Conservation (phyloP, 345 rosid species). For the Rhizophora mangle region DNA sequence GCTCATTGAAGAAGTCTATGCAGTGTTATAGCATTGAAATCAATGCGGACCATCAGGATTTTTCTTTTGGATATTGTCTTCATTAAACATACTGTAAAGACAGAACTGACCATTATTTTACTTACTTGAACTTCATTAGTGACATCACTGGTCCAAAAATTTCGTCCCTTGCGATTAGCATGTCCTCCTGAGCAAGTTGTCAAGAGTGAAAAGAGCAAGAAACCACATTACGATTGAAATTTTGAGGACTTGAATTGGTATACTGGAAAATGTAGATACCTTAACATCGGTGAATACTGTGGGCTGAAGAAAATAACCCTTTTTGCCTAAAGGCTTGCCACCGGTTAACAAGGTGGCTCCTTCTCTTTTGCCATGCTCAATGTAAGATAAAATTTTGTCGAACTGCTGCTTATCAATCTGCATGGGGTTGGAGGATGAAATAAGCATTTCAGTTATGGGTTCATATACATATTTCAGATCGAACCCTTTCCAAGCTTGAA, state of each 20-base stretch:
- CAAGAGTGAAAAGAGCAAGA: too few relatives aligned
- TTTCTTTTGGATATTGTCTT: too few relatives aligned
- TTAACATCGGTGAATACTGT: slow-evolving; percentile 60
- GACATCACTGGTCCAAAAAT: slow-evolving; percentile 83
- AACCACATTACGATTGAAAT: too few relatives aligned
- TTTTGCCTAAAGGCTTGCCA: slow-evolving; percentile 47
- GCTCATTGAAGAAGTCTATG: too few relatives aligned
- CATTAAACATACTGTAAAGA: too few relatives aligned
- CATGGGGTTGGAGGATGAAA: not conserved
- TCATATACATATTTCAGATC: too few relatives aligned
- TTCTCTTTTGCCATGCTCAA: slow-evolving; percentile 64
- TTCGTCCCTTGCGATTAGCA: slow-evolving; percentile 64
- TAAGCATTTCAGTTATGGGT: not conserved
- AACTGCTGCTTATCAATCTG: slow-evolving; percentile 65
- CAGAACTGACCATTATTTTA: not conserved
- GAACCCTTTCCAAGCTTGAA: too few relatives aligned
- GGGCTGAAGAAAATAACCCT: slow-evolving; percentile 71
- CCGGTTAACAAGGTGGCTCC: slow-evolving; percentile 74
- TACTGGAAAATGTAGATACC: slow-evolving; percentile 27
- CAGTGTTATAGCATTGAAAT: too few relatives aligned
- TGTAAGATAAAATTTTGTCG: slow-evolving; percentile 55
- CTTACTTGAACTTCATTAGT: slow-evolving; percentile 74
- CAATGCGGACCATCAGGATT: too few relatives aligned
- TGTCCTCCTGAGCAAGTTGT: slow-evolving; percentile 47
- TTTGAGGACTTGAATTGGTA: not conserved